Percentiles rank a stretch among this genome's conserved stretches.
Evolutionary conservation across 345 rosid genomes (phyloP).

Genomic region (Eutrema yunnanense): DNA sequence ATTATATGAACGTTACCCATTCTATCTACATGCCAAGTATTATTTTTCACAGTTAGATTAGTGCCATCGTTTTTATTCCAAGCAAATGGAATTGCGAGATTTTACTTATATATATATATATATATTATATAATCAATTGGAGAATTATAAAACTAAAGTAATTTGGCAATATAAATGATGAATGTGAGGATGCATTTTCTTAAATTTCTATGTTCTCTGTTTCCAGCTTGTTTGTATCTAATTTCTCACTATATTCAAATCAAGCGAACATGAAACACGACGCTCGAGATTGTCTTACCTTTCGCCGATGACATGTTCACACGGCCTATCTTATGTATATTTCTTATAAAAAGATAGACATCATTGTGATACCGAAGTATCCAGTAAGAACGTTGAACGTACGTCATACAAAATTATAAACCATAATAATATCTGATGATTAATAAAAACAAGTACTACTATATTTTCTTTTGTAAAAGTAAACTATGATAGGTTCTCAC

Average conservation of each 20-base stretch:
- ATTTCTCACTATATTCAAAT: neutral
- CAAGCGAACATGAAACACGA: constrained; percentile 22
- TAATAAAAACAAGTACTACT: neutral
- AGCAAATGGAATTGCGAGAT: too few relatives aligned
- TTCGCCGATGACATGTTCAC: constrained; percentile 11
- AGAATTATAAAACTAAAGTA: neutral
- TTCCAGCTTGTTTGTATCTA: neutral
- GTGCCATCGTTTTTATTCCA: too few relatives aligned
- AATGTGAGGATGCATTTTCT: neutral
- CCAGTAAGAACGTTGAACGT: neutral
- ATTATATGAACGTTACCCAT: too few relatives aligned
- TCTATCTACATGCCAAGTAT: too few relatives aligned
- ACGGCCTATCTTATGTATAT: constrained; percentile 2
- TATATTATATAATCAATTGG: too few relatives aligned
- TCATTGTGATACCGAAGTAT: neutral
- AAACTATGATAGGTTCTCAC: neutral
- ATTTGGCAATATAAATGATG: neutral
- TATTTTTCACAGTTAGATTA: too few relatives aligned
- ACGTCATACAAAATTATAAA: neutral
- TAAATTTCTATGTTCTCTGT: constrained; percentile 1
- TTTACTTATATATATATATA: too few relatives aligned
- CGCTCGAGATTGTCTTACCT: constrained; percentile 24
- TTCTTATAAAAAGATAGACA: neutral
- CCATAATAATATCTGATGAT: neutral
- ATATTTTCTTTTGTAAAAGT: neutral